Base-by-base conservation (phyloP, 768 basidiomycete genomes). In the Russula ochroleuca region DNA sequence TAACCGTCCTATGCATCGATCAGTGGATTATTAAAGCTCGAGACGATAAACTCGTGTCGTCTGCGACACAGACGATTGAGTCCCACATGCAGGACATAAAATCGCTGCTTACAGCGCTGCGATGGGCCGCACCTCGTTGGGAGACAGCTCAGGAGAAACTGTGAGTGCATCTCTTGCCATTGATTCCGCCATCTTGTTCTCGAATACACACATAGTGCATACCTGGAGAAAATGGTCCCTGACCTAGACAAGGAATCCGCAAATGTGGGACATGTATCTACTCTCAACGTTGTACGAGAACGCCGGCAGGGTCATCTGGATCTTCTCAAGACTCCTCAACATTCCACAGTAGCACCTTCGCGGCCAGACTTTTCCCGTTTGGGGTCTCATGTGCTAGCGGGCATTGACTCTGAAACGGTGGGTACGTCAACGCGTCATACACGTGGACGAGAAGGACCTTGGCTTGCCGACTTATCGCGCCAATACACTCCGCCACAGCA, bases 101-200 rank as follows among this genome's bases (percentile, higher is more conserved):
- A 5, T 55, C 40, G 25, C 52, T 68, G 13, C 28, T 68, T 19
- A 35, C 40, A 10, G 59, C 62, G n/a, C 37, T 68, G n/a, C 56
- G 57, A 52, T 67, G 68, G 66, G 68, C 66, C 0, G 56, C 41
- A 14, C 59, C 66, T 8, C 57, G 68, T 28, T 68, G 68, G 68
- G 68, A 68, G 41, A 64, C 52, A 0, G 68, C 66, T 1, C 56
- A 62, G 33, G 64, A 66, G 15, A 61, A 10, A 40, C 17, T 68
- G 67, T 67, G 47, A 52, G 63, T 7, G 10, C 7, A 11, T 49
- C 33, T 38, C 4, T 43, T 25, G 25, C 23, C 19, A 2, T 25
- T 6, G 15, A 50, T 28, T 21, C 23, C 2, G 5, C n/a, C 15
- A 13, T 17, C 33, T 3, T 56, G 52, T 49, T 43, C 1, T 52